Evolutionary conservation across 2,329 filamentous ascomycete species (phyloP), one percentile per base, ranked within the genome.

Genomic region (Colletotrichum ledebouriae): DNA sequence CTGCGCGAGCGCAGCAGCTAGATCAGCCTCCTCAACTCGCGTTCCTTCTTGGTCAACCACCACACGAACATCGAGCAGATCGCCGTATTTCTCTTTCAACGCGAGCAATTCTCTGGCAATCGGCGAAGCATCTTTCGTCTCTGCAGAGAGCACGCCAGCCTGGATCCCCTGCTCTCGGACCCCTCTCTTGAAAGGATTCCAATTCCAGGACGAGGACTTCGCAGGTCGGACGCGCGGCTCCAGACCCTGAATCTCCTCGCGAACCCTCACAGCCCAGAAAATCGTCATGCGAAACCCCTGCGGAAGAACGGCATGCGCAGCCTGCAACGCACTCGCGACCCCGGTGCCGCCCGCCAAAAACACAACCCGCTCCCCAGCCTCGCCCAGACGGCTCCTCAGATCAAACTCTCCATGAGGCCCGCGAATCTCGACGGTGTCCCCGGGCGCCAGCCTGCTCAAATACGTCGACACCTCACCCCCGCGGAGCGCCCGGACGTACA

Each of bases 261-360:
- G 47, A 87, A 90, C 58, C 80, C 76, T 70, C 87, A 94, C 78
- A 17, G 94, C 94, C 94, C 95, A 99, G 1, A 98, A 80, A 33
- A 98, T 90, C 56, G 88, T 77, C 72, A 68, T 84, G 4, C 89
- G 79, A 17, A 95, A 78, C 0, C 88, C 87, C 92, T 49, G 92
- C 87, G 66, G 49, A 9, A 89, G 80, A 11, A 95, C 78, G 0
- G 88, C 87, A 69, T 89, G 82, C 2, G 90, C 92, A 46, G 92
- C 87, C 79, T 98, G 95, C 78, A 98, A 80, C 7, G 94, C 96
- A 0, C 95, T 93, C 15, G 94, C 94, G 73, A 99, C 92, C 1
- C 96, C 95, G 0, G 96, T 99, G 0, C 96, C 96, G 2, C 94
- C 96, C 1, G 94, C 96, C 22, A 98, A 82, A 75, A 98, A 97